A percentile compares a stretch with the other conserved stretches of the same genome.
Evolutionary conservation across 352 stramenopile species (phyloP).

Genomic region (Phytophthora cryptogea): DNA sequence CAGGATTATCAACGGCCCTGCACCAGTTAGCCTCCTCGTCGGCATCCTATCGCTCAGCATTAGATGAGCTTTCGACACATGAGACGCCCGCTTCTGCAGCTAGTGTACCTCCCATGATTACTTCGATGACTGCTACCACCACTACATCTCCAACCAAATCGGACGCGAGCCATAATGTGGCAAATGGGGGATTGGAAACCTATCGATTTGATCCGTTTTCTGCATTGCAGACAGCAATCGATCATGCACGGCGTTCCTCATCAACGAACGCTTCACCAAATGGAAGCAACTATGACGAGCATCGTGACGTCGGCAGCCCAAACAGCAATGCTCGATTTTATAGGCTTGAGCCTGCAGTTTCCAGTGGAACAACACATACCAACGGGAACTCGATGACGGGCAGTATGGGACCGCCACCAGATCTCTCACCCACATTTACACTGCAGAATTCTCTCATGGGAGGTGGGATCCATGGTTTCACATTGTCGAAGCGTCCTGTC

Average conservation of each 20-base stretch:
- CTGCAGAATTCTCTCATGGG: conserved; percentile 77
- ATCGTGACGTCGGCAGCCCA: conserved; percentile 18
- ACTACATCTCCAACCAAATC: conserved; percentile 10
- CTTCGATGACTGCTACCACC: not conserved
- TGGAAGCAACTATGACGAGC: conserved; percentile 2
- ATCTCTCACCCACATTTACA: conserved; percentile 46
- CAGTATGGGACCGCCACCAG: conserved; percentile 45
- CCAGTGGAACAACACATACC: conserved; percentile 1
- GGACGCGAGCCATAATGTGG: conserved; percentile 6
- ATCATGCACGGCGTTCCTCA: conserved; percentile 40
- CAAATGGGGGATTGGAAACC: conserved; percentile 9
- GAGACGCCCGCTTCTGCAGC: conserved; percentile 15
- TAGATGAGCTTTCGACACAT: conserved; percentile 30
- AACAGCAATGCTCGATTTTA: conserved; percentile 26
- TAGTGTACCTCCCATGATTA: not conserved
- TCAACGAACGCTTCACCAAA: not conserved
- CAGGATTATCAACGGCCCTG: conserved; percentile 35
- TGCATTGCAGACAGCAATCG: conserved; percentile 63
- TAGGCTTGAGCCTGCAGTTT: conserved; percentile 17
- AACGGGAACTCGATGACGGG: not conserved
- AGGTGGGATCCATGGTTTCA: conserved; percentile 62
- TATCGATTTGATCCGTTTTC: conserved; percentile 69
- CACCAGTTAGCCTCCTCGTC: conserved; percentile 67
- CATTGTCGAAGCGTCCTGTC: not conserved
- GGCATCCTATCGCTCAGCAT: conserved; percentile 41